These are phyloP conservation scores for Trypethelium eluteriae DNA, from an alignment of 495 filamentous ascomycete species.

Conservation along the genomic window DNA sequence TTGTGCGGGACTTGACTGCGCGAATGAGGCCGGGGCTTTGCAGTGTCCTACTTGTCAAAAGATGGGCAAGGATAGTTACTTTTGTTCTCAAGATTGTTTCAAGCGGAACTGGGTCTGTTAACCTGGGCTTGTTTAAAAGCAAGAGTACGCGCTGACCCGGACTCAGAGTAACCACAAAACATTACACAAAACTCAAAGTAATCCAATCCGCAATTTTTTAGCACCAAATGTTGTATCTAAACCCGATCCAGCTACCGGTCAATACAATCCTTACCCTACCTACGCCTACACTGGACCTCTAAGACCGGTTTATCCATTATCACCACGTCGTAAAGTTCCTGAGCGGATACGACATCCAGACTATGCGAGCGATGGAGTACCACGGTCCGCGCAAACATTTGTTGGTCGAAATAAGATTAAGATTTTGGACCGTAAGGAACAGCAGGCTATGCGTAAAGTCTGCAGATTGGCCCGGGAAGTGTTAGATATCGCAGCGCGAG, in stretches of 20 bases:
- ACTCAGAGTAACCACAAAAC: conserved; percentile 73
- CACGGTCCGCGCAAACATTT: conserved; percentile 40
- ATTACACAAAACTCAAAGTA: conserved; percentile 75
- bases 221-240: conserved; percentile 73
- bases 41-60: conserved; percentile 95
- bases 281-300: conserved; percentile 74
- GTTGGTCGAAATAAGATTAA: conserved; percentile 67
- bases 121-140: conserved; percentile 7
- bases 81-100: conserved; percentile 98
- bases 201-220: conserved; percentile 57
- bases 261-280: conserved; percentile 82
- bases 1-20: conserved; percentile 74
- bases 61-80: conserved; percentile 81
- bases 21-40: conserved; percentile 70
- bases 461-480: conserved; percentile 86
- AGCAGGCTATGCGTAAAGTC: conserved; percentile 87
- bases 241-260: conserved; percentile 80
- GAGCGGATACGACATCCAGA: conserved; percentile 74
- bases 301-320: conserved; percentile 85
- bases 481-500: conserved; percentile 79
- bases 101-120: conserved; percentile 89
- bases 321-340: conserved; percentile 64
- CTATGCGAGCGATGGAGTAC: conserved; percentile 75
- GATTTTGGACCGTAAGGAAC: conserved; percentile 68
- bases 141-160: conserved; percentile 17